Percentiles rank a stretch among this genome's conserved stretches.
Conservation (phyloP, 352 stramenopile genomes). For the Blastocystis sp. region DNA sequence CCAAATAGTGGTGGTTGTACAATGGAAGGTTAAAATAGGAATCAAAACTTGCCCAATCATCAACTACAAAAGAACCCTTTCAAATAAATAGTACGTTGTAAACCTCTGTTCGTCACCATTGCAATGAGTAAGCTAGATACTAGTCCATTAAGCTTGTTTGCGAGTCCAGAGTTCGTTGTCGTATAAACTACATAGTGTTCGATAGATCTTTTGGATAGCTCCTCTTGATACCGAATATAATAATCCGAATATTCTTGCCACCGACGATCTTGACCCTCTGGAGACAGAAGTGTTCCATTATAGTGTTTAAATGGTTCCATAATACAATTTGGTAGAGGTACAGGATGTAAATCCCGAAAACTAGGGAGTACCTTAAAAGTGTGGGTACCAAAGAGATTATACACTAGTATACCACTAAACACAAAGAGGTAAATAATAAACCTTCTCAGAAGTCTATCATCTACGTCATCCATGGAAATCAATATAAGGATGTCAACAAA, state of each 20-base stretch:
- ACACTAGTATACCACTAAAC: not conserved
- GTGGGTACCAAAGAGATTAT: not conserved
- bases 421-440: not conserved
- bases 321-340: not conserved
- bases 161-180: conserved; percentile 34
- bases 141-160: conserved; percentile 42
- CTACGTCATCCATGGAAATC: not conserved
- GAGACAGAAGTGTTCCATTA: not conserved
- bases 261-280: not conserved
- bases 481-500: not conserved
- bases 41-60: conserved; percentile 43
- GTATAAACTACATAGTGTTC: conserved; percentile 30
- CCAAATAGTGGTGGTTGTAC: not conserved
- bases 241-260: not conserved
- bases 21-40: conserved; percentile 47
- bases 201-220: not conserved
- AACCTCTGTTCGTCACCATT: conserved; percentile 21
- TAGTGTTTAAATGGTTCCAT: not conserved
- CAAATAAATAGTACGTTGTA: not conserved
- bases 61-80: conserved; percentile 5
- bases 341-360: not conserved
- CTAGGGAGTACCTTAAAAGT: not conserved
- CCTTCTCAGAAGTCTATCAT: not conserved
- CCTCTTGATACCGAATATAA: not conserved
- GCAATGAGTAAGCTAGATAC: conserved; percentile 31